Conservation (phyloP, 257 asterid species). For the Rubia yunnanensis region DNA sequence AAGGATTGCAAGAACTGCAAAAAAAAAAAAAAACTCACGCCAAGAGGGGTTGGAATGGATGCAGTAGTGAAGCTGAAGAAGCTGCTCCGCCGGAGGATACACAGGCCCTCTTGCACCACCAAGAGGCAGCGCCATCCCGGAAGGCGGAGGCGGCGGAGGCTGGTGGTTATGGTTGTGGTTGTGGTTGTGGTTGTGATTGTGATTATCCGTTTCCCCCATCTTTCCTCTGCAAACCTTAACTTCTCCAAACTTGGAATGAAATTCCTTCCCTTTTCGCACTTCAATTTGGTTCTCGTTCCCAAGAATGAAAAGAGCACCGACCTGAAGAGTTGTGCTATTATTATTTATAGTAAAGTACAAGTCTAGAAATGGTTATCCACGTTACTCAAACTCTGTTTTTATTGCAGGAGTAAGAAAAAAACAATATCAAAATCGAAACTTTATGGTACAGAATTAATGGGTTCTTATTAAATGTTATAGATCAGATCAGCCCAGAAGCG, state of each 20-base stretch:
- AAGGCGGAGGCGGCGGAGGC: conserved; percentile 47
- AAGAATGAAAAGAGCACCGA: conserved; percentile 12
- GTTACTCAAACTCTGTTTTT: not conserved
- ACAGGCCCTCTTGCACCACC: conserved; percentile 85
- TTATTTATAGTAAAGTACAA: not conserved
- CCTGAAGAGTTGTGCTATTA: not conserved
- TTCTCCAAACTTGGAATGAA: not conserved
- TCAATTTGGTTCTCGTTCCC: not conserved
- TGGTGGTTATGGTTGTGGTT: conserved; percentile 30
- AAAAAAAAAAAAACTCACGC: conserved; percentile 38
- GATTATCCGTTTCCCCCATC: conserved; percentile 75
- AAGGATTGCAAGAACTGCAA: not conserved
- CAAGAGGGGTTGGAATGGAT: conserved; percentile 95
- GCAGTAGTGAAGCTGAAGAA: conserved; percentile 91
- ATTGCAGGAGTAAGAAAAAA: not conserved
- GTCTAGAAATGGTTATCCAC: not conserved
- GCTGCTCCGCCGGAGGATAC: conserved; percentile 85
- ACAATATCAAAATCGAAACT: not conserved
- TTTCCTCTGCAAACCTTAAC: conserved; percentile 1
- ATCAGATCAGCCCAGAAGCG: conserved; percentile 11
- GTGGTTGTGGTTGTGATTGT: conserved; percentile 36
- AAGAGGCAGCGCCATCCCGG: conserved; percentile 42
- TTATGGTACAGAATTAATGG: not conserved
- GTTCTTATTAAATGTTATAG: not conserved
- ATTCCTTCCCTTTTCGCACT: not conserved